Percentiles rank a stretch among this genome's conserved stretches.
These are phyloP conservation scores for Phytophthora pini DNA, from an alignment of 352 stramenopile genomes.

Conservation along the genomic window DNA sequence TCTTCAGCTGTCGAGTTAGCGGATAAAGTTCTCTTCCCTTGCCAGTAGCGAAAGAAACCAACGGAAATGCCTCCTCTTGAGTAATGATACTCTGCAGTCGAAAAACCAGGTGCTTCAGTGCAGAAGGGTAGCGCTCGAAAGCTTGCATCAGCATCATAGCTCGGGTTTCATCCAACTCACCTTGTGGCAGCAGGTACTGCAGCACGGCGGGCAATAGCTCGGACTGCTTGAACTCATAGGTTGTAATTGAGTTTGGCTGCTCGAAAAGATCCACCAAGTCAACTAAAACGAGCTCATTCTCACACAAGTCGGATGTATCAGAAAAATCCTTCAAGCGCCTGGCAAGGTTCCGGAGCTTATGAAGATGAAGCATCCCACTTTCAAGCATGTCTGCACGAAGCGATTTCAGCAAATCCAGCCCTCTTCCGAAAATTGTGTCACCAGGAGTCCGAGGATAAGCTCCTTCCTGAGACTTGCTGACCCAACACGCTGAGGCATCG, in stretches of 20 bases:
- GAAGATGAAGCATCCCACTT: conserved; percentile 76
- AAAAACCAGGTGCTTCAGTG: conserved; percentile 63
- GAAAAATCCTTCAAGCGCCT: conserved; percentile 60
- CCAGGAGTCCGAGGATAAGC: conserved; percentile 8
- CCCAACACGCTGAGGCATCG: conserved; percentile 43
- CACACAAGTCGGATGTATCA: conserved; percentile 25
- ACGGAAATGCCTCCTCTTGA: conserved; percentile 70
- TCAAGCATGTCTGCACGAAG: conserved; percentile 75
- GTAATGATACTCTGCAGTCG: conserved; percentile 80
- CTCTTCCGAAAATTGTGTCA: conserved; percentile 65
- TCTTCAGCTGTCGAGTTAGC: conserved; percentile 73
- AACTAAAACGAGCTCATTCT: conserved; percentile 64
- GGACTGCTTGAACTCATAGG: conserved; percentile 88
- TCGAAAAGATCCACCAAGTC: conserved; percentile 84
- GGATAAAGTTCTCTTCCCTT: conserved; percentile 84
- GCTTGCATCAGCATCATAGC: conserved; percentile 44
- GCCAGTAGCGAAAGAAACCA: conserved; percentile 64
- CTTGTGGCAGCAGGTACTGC: conserved; percentile 50
- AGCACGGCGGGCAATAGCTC: conserved; percentile 72
- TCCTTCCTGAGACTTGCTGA: conserved; percentile 26
- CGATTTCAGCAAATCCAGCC: conserved; percentile 56
- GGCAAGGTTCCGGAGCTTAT: conserved; percentile 77
- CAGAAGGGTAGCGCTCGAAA: conserved; percentile 55
- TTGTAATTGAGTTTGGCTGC: conserved; percentile 78
- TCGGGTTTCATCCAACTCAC: conserved; percentile 43